A percentile compares a stretch with the other conserved stretches of the same genome.
These are phyloP conservation scores for Trichopus zeylanicus DNA, from an alignment of 116 monocot genomes.

Conservation along the genomic window DNA sequence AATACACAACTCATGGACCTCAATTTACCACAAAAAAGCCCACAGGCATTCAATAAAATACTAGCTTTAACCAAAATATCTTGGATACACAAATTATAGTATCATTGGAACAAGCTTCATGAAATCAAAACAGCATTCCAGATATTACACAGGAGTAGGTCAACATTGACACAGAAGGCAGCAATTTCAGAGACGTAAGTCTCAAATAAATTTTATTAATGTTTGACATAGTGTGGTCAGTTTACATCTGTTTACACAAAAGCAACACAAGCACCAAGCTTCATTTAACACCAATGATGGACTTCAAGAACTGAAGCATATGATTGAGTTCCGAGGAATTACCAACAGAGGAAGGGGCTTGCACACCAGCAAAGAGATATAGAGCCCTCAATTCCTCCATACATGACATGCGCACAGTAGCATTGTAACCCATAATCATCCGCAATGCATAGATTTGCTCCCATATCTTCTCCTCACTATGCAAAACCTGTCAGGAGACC, in stretches of 20 bases:
- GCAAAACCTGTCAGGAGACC: conserved; percentile 8
- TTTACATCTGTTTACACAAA: not conserved
- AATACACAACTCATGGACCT: too few relatives aligned
- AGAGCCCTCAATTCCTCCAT: conserved; percentile 30
- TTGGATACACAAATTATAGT: too few relatives aligned
- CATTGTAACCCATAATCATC: conserved; percentile 31
- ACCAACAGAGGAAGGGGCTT: conserved; percentile 17
- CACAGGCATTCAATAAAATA: too few relatives aligned
- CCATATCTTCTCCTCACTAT: conserved; percentile 30
- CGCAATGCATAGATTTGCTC: conserved; percentile 34
- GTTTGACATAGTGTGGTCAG: too few relatives aligned
- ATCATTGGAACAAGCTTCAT: too few relatives aligned
- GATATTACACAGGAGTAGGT: too few relatives aligned
- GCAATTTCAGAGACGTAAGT: too few relatives aligned
- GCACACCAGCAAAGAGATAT: conserved; percentile 36
- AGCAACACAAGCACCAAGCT: not conserved
- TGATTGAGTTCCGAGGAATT: conserved; percentile 12
- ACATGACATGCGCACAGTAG: conserved; percentile 1
- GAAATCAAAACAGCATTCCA: too few relatives aligned
- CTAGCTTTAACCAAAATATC: too few relatives aligned
- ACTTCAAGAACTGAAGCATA: conserved; percentile 38
- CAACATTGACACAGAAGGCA: too few relatives aligned
- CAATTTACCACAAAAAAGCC: too few relatives aligned
- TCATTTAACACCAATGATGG: conserved; percentile 33
- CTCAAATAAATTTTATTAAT: too few relatives aligned